Base-by-base conservation (phyloP, 306 rosid genomes). In the Quercus berberidifolia region DNA sequence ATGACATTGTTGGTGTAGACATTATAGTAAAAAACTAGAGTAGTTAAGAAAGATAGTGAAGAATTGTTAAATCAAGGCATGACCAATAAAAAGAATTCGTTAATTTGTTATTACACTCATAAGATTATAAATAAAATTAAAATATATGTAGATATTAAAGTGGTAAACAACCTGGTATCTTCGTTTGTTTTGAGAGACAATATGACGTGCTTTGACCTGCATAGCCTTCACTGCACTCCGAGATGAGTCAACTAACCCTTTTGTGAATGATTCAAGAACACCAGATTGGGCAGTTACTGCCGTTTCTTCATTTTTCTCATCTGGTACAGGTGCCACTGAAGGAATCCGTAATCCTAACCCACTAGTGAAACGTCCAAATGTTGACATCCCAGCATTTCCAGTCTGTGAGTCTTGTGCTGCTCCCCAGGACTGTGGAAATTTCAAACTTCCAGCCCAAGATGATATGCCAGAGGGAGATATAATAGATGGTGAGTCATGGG, bases 191-290 rank as follows among this genome's bases (percentile, higher is more conserved):
- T 91, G 97, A 77, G 97, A 94, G 74, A 92, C 99, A 0, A 92
- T 81, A 80, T 91, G 98, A 25, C 99, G 99, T 55, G 99, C 97
- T 83, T 86, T 94, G 85, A 93, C 94, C 91, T 92, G 97, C 89
- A 94, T 76, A 3, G 94, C 97, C 88, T 94, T 94, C 21, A 91
- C 94, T 21, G 97, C 97, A 77, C 77, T 86, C 73, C 84, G 89
- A 38, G 97, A 94, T 63, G 97, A 85, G 78, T 85, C 93, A 67
- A 94, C 70, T 71, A 94, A 76, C 58, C 97, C 93, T 87, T 85
- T 92, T 77, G 91, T 89, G 67, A 94, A 80, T 15, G 97, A 90
- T 76, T 83, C 95, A 73, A 94, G 55, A 58, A 89, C 84, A 74
- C 86, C 92, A 79, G 91, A 55, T 59, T 90, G 82, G 43, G 85